Evolutionary conservation across 495 filamentous ascomycete species (phyloP).

Genomic region (Tuber microsphaerosporum): DNA sequence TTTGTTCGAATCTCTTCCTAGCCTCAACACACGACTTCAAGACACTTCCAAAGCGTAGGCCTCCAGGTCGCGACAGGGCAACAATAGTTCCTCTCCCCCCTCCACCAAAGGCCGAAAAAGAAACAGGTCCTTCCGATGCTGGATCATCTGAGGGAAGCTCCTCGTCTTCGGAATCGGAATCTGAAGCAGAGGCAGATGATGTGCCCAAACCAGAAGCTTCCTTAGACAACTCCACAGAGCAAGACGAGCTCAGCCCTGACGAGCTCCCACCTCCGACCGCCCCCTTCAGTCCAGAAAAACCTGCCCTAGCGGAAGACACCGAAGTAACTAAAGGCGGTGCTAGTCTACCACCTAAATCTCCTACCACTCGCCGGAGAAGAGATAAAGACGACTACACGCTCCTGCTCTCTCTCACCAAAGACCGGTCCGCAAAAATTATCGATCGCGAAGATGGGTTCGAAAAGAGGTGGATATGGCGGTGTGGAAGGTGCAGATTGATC

Average conservation of each 20-base stretch:
- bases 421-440: conserved; percentile 52
- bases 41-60: conserved; percentile 51
- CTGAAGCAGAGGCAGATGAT: conserved; percentile 8
- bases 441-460: conserved; percentile 65
- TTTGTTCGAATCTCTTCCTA: conserved; percentile 65
- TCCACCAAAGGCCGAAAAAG: conserved; percentile 28
- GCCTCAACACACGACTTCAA: conserved; percentile 55
- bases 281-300: conserved; percentile 14
- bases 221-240: neutral
- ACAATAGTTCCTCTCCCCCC: conserved; percentile 46
- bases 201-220: conserved; percentile 10
- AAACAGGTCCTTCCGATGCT: conserved; percentile 21
- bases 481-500: conserved; percentile 57
- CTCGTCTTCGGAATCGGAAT: conserved; percentile 27
- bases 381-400: conserved; percentile 40
- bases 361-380: conserved; percentile 3
- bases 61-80: conserved; percentile 46
- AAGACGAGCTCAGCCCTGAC: neutral
- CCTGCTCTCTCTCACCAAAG: conserved; percentile 42
- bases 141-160: conserved; percentile 30
- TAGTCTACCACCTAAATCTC: conserved; percentile 8
- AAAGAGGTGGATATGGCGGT: conserved; percentile 56
- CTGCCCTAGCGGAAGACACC: conserved; percentile 12
- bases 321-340: conserved; percentile 18
- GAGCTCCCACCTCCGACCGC: conserved; percentile 11